phyloP scores from a whole-genome alignment of 176 grass and related monocot species.

The Oryza glaberrima region DNA sequence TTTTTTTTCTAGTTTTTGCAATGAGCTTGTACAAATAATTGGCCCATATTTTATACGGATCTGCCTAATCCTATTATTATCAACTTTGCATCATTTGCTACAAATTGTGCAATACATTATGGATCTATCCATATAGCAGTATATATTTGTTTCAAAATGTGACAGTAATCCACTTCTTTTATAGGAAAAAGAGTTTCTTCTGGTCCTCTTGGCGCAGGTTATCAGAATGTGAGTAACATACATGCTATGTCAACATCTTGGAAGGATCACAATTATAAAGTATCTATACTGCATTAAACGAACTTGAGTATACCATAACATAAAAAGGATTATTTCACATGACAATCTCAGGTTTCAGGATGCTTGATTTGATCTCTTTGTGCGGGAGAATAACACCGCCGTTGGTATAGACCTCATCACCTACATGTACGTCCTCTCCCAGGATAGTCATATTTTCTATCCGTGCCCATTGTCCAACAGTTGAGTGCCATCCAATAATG shows the following conservation, averaged over 20 bases:
- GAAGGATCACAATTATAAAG: slow-evolving; percentile 8
- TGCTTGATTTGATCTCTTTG: slow-evolving; percentile 93
- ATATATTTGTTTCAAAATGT: background rate
- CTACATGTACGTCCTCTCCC: slow-evolving; percentile 90
- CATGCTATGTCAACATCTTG: slow-evolving; percentile 36
- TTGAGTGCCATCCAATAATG: slow-evolving; percentile 93
- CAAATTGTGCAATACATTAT: background rate
- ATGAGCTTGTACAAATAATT: background rate
- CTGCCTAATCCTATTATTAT: background rate
- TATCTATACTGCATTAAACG: slow-evolving; percentile 8
- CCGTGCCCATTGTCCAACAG: slow-evolving; percentile 81
- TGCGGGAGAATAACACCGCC: slow-evolving; percentile 89
- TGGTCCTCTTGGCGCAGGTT: background rate
- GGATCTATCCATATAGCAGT: background rate
- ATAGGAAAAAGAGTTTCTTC: background rate
- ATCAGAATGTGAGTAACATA: background rate
- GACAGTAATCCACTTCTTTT: background rate
- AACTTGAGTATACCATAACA: slow-evolving; percentile 16
- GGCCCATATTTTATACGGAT: background rate
- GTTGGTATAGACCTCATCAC: slow-evolving; percentile 89
- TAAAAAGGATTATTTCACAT: slow-evolving; percentile 61
- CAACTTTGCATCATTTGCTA: background rate
- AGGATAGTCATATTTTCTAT: slow-evolving; percentile 92
- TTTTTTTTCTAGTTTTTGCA: background rate
- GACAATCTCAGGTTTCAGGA: slow-evolving; percentile 94